Evolutionary conservation across 2,329 filamentous ascomycete genomes (phyloP).

Genomic region (Falciphora oryzae): DNA sequence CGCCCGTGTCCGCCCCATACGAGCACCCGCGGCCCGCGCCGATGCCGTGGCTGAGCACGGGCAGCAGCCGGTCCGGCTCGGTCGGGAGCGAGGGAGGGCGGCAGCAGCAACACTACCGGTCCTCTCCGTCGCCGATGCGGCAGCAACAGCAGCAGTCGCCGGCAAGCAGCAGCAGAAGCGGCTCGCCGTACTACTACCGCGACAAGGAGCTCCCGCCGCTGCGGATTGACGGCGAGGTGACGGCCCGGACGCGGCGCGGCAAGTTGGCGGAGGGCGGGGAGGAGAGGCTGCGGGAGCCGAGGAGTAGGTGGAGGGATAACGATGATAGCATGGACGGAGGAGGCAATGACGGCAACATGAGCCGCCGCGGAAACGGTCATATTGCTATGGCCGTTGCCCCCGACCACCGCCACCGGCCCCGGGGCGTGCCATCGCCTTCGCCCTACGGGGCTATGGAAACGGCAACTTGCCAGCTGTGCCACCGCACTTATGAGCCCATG

Average conservation of each 20-base stretch:
- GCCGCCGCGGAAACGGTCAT: no score
- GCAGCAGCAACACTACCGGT: not conserved
- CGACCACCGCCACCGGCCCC: not conserved
- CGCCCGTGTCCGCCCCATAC: not conserved
- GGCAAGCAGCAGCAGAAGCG: not conserved
- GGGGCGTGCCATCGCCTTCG: not conserved
- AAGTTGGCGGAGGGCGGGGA: not conserved
- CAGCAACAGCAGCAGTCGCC: no score
- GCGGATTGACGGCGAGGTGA: not conserved
- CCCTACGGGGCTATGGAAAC: no score
- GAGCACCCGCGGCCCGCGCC: not conserved
- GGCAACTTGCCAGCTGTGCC: not conserved
- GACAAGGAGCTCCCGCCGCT: not conserved
- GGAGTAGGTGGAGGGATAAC: not conserved
- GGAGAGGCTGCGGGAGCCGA: not conserved
- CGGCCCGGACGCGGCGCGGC: no score
- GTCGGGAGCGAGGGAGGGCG: no score
- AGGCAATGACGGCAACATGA: no score
- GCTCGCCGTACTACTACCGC: not conserved
- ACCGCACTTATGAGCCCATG: not conserved
- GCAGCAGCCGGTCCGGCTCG: no score
- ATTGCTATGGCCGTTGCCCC: no score
- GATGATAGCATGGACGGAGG: not conserved
- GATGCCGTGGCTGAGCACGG: no score
- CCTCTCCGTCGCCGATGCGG: not conserved